These are phyloP conservation scores for Lathyrus tuberosus DNA, from an alignment of 306 rosid genomes.

Conservation along the genomic window DNA sequence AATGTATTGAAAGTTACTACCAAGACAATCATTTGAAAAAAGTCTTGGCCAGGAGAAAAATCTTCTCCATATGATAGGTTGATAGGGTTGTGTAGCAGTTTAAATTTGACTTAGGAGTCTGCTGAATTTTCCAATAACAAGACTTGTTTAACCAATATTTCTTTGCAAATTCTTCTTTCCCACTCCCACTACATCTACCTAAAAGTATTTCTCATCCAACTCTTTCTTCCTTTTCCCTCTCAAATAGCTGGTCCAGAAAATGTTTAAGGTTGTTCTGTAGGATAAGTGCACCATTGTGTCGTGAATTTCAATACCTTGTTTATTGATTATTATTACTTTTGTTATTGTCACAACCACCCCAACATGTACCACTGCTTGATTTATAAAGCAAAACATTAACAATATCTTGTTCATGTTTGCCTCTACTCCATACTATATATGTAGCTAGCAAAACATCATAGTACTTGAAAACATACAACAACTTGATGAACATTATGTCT, in stretches of 20 bases:
- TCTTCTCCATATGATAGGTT: not conserved
- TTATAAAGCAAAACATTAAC: slow-evolving; percentile 17
- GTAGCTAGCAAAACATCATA: slow-evolving; percentile 12
- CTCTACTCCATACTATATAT: slow-evolving; percentile 1
- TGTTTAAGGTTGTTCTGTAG: no score
- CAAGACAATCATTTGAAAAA: not conserved
- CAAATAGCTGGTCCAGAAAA: no score
- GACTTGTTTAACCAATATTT: slow-evolving; percentile 24
- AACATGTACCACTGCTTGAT: no score
- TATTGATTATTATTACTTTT: not conserved
- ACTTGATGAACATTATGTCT: slow-evolving; percentile 21
- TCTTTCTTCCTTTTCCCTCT: not conserved
- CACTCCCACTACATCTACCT: slow-evolving; percentile 28
- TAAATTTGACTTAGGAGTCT: slow-evolving; percentile 33
- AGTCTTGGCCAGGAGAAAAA: slow-evolving; percentile 3
- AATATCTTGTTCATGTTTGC: not conserved
- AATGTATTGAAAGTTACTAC: no score
- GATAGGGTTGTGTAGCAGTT: not conserved
- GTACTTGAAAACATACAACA: slow-evolving; percentile 1
- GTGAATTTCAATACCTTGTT: no score
- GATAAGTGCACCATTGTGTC: no score
- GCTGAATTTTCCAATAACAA: slow-evolving; percentile 2
- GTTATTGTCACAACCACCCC: slow-evolving; percentile 28
- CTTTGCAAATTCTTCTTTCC: slow-evolving; percentile 30
- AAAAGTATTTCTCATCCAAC: not conserved